phyloP scores from a whole-genome alignment of 352 stramenopile genomes.

The Globisporangium megalacanthum region DNA sequence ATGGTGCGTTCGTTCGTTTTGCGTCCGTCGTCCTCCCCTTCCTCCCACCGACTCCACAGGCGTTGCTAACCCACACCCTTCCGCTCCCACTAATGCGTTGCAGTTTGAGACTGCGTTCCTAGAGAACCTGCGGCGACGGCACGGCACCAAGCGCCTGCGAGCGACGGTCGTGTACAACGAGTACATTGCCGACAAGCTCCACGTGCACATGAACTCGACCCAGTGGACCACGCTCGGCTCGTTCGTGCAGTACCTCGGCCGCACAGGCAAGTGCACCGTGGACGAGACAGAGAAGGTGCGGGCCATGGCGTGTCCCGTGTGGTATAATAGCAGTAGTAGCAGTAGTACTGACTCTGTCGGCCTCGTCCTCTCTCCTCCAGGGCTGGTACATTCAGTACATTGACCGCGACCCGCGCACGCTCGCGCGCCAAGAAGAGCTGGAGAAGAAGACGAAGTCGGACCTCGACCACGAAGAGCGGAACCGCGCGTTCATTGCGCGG shows the following conservation, averaged over 20 bases:
- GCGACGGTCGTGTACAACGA: conserved; percentile 99
- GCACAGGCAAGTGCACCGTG: conserved; percentile 94
- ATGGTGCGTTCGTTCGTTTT: conserved; percentile 18
- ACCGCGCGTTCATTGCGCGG: conserved; percentile 63
- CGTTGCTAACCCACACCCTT: background rate
- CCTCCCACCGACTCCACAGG: background rate
- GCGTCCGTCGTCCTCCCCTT: background rate
- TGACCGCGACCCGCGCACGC: conserved; percentile 89
- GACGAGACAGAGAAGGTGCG: conserved; percentile 95
- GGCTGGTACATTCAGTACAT: conserved; percentile 97
- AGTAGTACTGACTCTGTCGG: background rate
- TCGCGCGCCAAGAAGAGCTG: conserved; percentile 86
- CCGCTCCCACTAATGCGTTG: background rate
- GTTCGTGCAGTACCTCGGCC: conserved; percentile 99
- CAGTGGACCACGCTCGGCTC: conserved; percentile 95
- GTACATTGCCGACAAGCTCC: conserved; percentile 98
- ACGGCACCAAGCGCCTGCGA: conserved; percentile 95
- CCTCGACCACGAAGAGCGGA: conserved; percentile 87
- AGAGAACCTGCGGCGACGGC: conserved; percentile 90
- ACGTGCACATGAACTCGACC: conserved; percentile 99
- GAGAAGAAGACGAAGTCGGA: conserved; percentile 86
- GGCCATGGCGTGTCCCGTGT: background rate
- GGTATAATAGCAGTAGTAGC: too few relatives aligned
- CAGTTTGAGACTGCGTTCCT: conserved; percentile 96
- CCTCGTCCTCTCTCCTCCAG: conserved; percentile 1